phyloP scores from a whole-genome alignment of 2,329 filamentous ascomycete species.

The Metarhizium robertsii region DNA sequence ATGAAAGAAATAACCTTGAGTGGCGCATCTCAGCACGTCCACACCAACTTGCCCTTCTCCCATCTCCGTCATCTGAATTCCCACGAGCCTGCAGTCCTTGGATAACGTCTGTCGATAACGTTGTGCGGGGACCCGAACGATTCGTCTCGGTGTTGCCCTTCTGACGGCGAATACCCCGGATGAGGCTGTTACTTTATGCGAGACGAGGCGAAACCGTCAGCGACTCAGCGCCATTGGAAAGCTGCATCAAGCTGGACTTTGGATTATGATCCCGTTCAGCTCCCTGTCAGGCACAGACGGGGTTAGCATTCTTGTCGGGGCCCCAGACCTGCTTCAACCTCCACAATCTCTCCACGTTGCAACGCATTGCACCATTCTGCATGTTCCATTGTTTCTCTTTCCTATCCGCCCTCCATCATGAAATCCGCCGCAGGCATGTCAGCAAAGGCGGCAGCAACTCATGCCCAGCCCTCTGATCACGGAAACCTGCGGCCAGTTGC shows the following conservation, averaged over 20 bases:
- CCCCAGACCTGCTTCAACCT: background rate
- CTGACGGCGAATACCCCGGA: background rate
- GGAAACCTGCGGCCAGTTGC: slow-evolving; percentile 16
- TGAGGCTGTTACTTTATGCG: background rate
- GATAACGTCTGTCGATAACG: no score
- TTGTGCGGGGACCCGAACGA: no score
- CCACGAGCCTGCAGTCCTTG: no score
- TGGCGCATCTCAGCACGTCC: no score
- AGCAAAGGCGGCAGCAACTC: background rate
- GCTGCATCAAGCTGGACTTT: background rate
- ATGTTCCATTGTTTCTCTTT: background rate
- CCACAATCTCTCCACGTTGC: background rate
- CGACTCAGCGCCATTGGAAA: background rate
- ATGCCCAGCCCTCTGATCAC: slow-evolving; percentile 7
- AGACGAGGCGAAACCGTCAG: background rate
- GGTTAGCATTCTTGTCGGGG: background rate
- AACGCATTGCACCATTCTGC: background rate
- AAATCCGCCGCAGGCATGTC: background rate
- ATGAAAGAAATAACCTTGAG: no score
- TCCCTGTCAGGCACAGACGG: no score
- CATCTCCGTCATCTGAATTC: no score
- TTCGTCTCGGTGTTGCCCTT: background rate
- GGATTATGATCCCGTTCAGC: background rate
- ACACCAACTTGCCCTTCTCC: no score
- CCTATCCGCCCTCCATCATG: background rate